phyloP scores from a whole-genome alignment of 805 yeast species.

The Kazachstania viticola region DNA sequence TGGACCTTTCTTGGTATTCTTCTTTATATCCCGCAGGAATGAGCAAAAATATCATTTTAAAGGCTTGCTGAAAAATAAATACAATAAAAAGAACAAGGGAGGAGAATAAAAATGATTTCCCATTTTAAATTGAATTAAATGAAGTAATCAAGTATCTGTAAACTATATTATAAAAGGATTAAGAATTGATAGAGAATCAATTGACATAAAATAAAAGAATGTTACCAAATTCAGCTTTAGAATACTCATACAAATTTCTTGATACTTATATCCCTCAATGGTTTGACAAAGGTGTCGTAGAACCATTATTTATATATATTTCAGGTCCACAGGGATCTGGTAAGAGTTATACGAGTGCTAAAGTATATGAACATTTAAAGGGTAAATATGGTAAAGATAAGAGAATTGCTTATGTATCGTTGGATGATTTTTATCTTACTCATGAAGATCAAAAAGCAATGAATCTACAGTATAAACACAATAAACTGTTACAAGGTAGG shows the following conservation, averaged over 20 bases:
- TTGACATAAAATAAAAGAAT: too few species aligned
- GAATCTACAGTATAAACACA: slow-evolving; percentile 30
- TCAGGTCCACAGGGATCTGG: slow-evolving; percentile 80
- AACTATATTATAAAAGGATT: too few species aligned
- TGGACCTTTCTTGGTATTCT: too few species aligned
- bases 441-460: slow-evolving; percentile 46
- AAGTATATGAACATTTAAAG: slow-evolving; percentile 28
- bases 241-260: slow-evolving; percentile 8
- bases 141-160: too few species aligned
- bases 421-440: slow-evolving; percentile 79
- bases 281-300: slow-evolving; percentile 10
- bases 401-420: slow-evolving; percentile 42
- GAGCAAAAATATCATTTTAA: too few species aligned
- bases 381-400: slow-evolving; percentile 27
- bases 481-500: slow-evolving; percentile 57
- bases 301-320: slow-evolving; percentile 43
- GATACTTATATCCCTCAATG: slow-evolving; percentile 14
- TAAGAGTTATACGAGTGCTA: slow-evolving; percentile 44
- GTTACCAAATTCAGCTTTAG: slow-evolving; percentile 2
- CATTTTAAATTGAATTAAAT: too few species aligned
- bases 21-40: too few species aligned
- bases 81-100: too few species aligned
- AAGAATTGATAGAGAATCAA: too few species aligned
- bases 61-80: too few species aligned
- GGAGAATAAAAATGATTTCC: too few species aligned